Evolutionary conservation across 176 grass and related monocot genomes (phyloP).

Genomic region (Eleusine coracana): DNA sequence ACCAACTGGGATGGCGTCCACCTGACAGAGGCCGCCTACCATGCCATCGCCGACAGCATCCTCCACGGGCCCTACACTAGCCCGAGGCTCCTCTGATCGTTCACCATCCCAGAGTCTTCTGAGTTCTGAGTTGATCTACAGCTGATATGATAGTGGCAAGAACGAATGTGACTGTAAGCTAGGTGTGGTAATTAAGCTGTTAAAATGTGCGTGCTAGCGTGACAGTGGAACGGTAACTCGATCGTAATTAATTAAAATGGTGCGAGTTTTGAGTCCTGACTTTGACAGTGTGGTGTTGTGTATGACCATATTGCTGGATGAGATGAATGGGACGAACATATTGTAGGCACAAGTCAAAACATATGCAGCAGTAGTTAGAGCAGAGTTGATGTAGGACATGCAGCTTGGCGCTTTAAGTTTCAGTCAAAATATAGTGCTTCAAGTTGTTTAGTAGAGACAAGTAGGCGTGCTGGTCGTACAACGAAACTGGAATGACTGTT

Average conservation of each 20-base stretch:
- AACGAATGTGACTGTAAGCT: constrained; percentile 4
- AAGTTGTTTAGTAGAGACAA: too few species aligned
- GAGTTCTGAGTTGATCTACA: neutral
- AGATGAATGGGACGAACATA: neutral
- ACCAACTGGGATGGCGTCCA: constrained; percentile 88
- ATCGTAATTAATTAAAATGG: neutral
- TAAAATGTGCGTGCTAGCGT: neutral
- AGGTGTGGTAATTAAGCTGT: constrained; percentile 16
- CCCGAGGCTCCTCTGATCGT: constrained; percentile 55
- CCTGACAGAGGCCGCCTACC: constrained; percentile 83
- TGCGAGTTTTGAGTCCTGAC: neutral
- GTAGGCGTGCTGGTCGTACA: too few species aligned
- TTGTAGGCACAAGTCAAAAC: neutral
- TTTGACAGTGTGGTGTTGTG: neutral
- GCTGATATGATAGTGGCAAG: neutral
- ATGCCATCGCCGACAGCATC: constrained; percentile 64
- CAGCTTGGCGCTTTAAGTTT: neutral
- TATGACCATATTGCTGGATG: neutral
- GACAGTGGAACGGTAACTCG: constrained; percentile 11
- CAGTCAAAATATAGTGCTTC: neutral
- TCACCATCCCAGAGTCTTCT: neutral
- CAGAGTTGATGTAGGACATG: neutral
- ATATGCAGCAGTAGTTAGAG: neutral
- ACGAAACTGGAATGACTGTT: neutral
- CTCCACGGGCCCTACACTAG: constrained; percentile 65